Conservation (phyloP, 768 basidiomycete species). For the Sporobolomyces phaffii region DNA sequence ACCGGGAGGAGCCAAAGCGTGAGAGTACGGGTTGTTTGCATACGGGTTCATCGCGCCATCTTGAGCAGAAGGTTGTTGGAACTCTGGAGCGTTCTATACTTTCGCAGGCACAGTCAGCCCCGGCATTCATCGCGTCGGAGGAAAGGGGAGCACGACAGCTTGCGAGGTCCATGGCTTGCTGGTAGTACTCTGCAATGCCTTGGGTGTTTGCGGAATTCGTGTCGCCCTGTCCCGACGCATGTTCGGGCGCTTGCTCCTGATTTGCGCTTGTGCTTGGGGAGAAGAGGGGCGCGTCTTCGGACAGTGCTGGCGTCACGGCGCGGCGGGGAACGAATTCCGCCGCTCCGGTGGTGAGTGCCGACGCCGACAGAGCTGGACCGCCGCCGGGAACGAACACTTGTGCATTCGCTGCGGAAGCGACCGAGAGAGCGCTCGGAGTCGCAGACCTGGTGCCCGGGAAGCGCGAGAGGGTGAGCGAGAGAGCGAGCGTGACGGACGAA, state of each 20-base stretch:
- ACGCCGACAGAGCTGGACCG: not conserved
- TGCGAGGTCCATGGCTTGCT: conserved; percentile 32
- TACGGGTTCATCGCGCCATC: conserved; percentile 13
- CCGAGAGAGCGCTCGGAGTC: conserved; percentile 12
- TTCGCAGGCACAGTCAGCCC: too few relatives aligned
- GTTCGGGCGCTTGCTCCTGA: too few relatives aligned
- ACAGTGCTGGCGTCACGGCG: conserved; percentile 17
- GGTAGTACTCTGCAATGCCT: conserved; percentile 30
- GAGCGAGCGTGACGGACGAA: not conserved
- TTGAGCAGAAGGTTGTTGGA: not conserved
- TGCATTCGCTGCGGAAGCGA: conserved; percentile 22
- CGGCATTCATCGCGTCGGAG: too few relatives aligned
- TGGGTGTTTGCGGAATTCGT: not conserved
- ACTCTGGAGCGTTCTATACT: conserved; percentile 21
- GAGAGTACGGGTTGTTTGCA: not conserved
- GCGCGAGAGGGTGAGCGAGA: not conserved
- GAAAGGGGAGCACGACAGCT: not conserved
- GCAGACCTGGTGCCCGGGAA: conserved; percentile 3
- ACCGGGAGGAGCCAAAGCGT: conserved; percentile 22
- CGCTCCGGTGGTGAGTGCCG: not conserved
- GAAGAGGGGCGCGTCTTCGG: conserved; percentile 26
- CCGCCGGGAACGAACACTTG: conserved; percentile 32
- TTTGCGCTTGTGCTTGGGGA: too few relatives aligned
- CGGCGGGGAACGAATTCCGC: conserved; percentile 32
- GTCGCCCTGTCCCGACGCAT: not conserved